A percentile compares a stretch with the other conserved stretches of the same genome.
phyloP scores from a whole-genome alignment of 2,329 filamentous ascomycete genomes.

The Penicillium sp. region DNA sequence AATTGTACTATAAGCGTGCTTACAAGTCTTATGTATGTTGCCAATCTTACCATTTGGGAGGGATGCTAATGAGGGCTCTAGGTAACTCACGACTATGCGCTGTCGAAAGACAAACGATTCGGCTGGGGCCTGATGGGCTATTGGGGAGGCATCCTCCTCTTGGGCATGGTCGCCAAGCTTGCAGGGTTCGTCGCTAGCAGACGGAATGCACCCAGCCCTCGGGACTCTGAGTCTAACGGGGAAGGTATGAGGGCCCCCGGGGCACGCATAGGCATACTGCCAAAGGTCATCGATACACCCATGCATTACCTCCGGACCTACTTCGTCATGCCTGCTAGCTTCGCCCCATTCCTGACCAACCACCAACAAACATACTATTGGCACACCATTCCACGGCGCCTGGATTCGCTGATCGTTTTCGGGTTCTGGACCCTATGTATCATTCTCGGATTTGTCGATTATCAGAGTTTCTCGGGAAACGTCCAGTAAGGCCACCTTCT shows the following conservation, averaged over 20 bases:
- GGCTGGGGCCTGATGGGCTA: slow-evolving; percentile 25
- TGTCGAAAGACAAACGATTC: slow-evolving; percentile 17
- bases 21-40: slow-evolving; percentile 13
- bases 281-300: neutral
- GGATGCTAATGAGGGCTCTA: neutral
- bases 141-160: slow-evolving; percentile 20
- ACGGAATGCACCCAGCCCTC: neutral
- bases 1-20: slow-evolving; percentile 19
- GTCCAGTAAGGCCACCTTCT: slow-evolving; percentile 2
- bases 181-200: neutral
- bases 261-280: neutral
- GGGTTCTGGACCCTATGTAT: slow-evolving; percentile 21
- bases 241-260: no score
- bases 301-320: slow-evolving; percentile 9
- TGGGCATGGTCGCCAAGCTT: slow-evolving; percentile 17
- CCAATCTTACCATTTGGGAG: neutral
- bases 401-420: slow-evolving; percentile 19
- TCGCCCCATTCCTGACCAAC: slow-evolving; percentile 11
- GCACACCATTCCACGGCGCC: slow-evolving; percentile 20
- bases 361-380: slow-evolving; percentile 20
- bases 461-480: slow-evolving; percentile 22
- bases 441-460: slow-evolving; percentile 22
- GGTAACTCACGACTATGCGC: slow-evolving; percentile 23
- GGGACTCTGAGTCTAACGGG: neutral
- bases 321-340: slow-evolving; percentile 13